Evolutionary conservation across 805 yeast species (phyloP).

Genomic region (Candida verbasci): DNA sequence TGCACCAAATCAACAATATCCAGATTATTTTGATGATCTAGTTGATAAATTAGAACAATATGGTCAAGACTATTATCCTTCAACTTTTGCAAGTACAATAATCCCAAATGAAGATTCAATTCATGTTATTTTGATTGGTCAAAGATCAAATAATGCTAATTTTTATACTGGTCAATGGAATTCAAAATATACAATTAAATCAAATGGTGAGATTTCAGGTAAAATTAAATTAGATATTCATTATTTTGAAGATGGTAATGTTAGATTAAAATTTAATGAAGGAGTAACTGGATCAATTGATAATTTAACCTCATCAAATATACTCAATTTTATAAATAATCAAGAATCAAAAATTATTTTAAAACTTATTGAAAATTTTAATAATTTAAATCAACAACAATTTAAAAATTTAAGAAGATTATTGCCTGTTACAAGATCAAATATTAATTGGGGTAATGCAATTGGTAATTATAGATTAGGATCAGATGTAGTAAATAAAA

Average conservation of each 20-base stretch:
- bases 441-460: constrained; percentile 92
- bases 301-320: constrained; percentile 21
- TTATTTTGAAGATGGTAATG: constrained; percentile 95
- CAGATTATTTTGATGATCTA: constrained; percentile 24
- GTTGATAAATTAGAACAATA: constrained; percentile 42
- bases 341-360: constrained; percentile 60
- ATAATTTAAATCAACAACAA: constrained; percentile 68
- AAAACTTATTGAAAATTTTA: constrained; percentile 57
- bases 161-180: constrained; percentile 90
- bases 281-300: constrained; percentile 17
- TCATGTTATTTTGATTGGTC: constrained; percentile 61
- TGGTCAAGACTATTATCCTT: constrained; percentile 64
- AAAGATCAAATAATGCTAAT: constrained; percentile 67
- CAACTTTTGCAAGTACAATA: constrained; percentile 42
- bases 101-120: constrained; percentile 35
- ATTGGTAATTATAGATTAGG: constrained; percentile 88
- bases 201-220: constrained; percentile 44
- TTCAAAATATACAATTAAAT: constrained; percentile 47
- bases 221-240: constrained; percentile 69
- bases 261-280: constrained; percentile 55
- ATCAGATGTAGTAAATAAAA: constrained; percentile 55
- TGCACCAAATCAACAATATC: constrained; percentile 19
- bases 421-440: constrained; percentile 86
- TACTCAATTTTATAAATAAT: constrained; percentile 45
- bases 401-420: constrained; percentile 87